Evolutionary conservation across 352 stramenopile genomes (phyloP).

Genomic region (Phytophthora citrophthora): DNA sequence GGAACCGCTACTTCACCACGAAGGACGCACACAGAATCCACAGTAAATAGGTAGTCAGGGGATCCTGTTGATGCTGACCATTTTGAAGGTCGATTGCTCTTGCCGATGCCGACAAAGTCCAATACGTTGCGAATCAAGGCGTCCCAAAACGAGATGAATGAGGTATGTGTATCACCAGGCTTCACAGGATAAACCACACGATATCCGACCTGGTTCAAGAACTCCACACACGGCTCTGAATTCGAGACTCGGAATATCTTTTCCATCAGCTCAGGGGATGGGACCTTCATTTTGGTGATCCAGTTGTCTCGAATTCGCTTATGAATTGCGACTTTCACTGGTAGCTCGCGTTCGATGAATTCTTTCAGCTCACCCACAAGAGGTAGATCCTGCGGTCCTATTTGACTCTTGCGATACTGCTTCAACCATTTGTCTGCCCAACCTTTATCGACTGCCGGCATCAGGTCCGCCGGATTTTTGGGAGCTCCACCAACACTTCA

Average conservation of each 20-base stretch:
- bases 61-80: neutral
- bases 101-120: neutral
- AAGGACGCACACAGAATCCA: neutral
- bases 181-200: neutral
- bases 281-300: neutral
- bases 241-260: neutral
- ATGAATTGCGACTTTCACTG: neutral
- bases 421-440: conserved; percentile 1
- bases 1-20: neutral
- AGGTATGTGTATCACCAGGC: neutral
- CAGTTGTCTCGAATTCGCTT: neutral
- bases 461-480: neutral
- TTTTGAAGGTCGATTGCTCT: neutral
- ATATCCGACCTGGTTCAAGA: neutral
- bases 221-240: neutral
- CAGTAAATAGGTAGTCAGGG: neutral
- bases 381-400: neutral
- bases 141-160: neutral
- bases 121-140: neutral
- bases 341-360: conserved; percentile 1
- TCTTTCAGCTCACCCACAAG: neutral
- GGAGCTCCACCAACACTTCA: conserved; percentile 12
- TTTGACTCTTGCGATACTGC: neutral
- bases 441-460: neutral
- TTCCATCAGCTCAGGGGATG: neutral